Percentiles rank a stretch among this genome's conserved stretches.
These are phyloP conservation scores for Talaromyces marneffei DNA, from an alignment of 2,329 filamentous ascomycete genomes.

Conservation along the genomic window DNA sequence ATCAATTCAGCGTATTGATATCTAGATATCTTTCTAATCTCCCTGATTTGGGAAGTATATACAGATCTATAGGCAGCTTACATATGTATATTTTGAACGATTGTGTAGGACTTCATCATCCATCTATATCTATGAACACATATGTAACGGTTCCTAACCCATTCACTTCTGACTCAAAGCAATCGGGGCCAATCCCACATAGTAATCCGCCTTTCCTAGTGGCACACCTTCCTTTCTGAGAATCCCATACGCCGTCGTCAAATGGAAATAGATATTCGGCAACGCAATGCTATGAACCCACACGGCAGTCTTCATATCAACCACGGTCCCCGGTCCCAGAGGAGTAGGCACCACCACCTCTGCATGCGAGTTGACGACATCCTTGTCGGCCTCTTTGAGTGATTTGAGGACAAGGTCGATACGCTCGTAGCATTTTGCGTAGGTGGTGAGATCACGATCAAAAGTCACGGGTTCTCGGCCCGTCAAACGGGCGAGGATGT, in stretches of 20 bases:
- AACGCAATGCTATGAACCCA: constrained; percentile 31
- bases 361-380: not conserved
- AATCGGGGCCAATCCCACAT: constrained; percentile 24
- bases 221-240: constrained; percentile 56
- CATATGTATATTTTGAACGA: not conserved
- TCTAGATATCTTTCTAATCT: too few species aligned
- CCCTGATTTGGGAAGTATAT: not conserved
- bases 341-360: not conserved
- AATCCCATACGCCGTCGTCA: constrained; percentile 56
- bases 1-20: too few species aligned
- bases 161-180: not conserved
- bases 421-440: constrained; percentile 45
- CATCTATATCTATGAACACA: too few species aligned
- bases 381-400: constrained; percentile 41
- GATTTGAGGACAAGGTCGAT: constrained; percentile 45
- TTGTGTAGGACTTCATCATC: not conserved
- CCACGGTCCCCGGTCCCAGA: not conserved
- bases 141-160: not conserved
- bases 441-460: constrained; percentile 44
- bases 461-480: constrained; percentile 18
- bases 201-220: constrained; percentile 57
- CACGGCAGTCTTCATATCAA: not conserved
- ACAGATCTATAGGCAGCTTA: not conserved
- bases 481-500: not conserved
- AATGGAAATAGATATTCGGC: constrained; percentile 62